Evolutionary conservation across 257 asterid genomes (phyloP).

Genomic region (Henckelia pumila): DNA sequence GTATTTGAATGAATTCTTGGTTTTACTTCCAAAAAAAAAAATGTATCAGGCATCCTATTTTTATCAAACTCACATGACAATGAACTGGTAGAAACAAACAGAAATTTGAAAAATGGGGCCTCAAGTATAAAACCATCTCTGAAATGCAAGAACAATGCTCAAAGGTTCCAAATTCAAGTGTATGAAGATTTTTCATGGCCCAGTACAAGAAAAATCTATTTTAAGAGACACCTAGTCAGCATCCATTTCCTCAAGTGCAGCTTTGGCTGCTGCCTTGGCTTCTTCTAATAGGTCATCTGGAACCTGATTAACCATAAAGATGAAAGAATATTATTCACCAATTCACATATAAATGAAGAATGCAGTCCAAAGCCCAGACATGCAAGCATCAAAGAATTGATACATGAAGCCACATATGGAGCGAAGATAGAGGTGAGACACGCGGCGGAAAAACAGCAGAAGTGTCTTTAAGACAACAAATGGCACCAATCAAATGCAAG

Average conservation of each 20-base stretch:
- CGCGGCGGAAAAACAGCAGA: neutral
- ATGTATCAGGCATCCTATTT: neutral
- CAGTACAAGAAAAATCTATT: neutral
- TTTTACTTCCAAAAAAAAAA: no score
- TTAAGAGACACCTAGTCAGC: conserved; percentile 51
- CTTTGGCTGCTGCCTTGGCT: conserved; percentile 91
- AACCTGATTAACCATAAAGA: conserved; percentile 46
- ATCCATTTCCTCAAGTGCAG: conserved; percentile 97
- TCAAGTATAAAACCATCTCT: neutral
- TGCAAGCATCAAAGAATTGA: neutral
- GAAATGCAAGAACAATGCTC: neutral
- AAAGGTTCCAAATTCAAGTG: neutral
- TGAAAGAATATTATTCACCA: conserved; percentile 2
- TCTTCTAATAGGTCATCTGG: conserved; percentile 75
- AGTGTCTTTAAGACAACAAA: neutral
- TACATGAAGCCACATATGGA: neutral
- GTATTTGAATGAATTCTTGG: no score
- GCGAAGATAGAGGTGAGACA: neutral
- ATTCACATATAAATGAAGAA: neutral
- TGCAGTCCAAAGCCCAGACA: neutral
- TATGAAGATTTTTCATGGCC: neutral
- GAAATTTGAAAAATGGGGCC: neutral
- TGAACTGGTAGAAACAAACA: neutral
- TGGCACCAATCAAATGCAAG: neutral
- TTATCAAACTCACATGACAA: neutral